Evolutionary conservation across 768 basidiomycete genomes (phyloP).

Genomic region (Amanita subjunquillea): DNA sequence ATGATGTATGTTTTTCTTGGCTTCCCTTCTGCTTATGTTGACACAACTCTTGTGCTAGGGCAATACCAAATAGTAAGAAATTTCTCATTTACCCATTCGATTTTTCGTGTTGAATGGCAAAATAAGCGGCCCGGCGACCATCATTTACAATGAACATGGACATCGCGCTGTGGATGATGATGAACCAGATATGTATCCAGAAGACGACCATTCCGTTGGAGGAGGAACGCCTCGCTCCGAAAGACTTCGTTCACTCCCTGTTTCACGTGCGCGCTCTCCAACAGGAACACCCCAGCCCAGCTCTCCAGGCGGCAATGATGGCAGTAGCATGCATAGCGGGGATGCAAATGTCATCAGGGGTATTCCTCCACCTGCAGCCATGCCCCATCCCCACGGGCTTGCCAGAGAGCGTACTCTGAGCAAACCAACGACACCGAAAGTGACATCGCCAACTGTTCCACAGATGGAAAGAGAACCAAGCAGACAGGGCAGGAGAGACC

Average conservation of each 20-base stretch:
- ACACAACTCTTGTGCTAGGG: constrained; percentile 30
- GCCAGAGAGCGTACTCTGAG: constrained; percentile 1
- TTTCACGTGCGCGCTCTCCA: constrained; percentile 47
- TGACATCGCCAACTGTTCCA: neutral
- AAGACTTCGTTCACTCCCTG: constrained; percentile 30
- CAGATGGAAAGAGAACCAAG: constrained; percentile 2
- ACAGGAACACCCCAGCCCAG: constrained; percentile 22
- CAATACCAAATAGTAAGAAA: constrained; percentile 58
- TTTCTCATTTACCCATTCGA: neutral
- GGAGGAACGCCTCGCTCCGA: constrained; percentile 30
- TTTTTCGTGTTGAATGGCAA: neutral
- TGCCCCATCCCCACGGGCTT: neutral
- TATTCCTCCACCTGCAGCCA: neutral
- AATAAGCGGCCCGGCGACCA: constrained; percentile 64
- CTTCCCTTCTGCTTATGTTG: constrained; percentile 1
- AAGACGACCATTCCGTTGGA: constrained; percentile 40
- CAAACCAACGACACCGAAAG: neutral
- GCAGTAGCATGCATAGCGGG: neutral
- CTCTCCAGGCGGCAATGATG: constrained; percentile 17
- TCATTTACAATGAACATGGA: constrained; percentile 75
- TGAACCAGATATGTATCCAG: constrained; percentile 52
- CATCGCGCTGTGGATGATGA: constrained; percentile 59
- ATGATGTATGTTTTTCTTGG: constrained; percentile 43
- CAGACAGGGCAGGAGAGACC: neutral
- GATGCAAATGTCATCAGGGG: neutral